These are phyloP conservation scores for Neocatenulostroma microsporum DNA, from an alignment of 2,329 filamentous ascomycete species.

Conservation along the genomic window DNA sequence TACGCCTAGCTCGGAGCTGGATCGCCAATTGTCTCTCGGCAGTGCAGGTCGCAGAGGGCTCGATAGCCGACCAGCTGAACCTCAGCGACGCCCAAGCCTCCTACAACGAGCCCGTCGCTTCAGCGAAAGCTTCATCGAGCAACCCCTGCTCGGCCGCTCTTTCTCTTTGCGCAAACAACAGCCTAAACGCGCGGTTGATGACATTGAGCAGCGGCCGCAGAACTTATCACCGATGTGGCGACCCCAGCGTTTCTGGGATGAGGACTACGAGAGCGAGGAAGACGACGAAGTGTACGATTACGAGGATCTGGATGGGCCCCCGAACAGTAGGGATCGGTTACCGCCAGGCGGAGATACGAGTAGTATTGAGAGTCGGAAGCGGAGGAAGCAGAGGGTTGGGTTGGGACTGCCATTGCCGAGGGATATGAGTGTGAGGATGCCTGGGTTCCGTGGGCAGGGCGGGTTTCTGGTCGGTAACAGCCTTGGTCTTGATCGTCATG, in stretches of 20 bases:
- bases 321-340: constrained; percentile 22
- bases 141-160: constrained; percentile 31
- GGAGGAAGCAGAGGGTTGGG: constrained; percentile 8
- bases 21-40: no score
- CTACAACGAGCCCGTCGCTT: constrained; percentile 39
- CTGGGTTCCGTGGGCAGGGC: constrained; percentile 34
- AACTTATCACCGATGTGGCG: constrained; percentile 56
- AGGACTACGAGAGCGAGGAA: constrained; percentile 37
- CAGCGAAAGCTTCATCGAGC: constrained; percentile 36
- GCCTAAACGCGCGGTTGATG: constrained; percentile 15
- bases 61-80: constrained; percentile 8
- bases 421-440: constrained; percentile 27
- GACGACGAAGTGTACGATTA: constrained; percentile 22
- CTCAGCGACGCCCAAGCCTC: constrained; percentile 33
- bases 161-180: constrained; percentile 12
- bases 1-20: constrained; percentile 42
- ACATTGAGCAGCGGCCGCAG: constrained; percentile 17
- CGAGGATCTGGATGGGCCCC: constrained; percentile 13
- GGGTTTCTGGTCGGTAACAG: constrained; percentile 49
- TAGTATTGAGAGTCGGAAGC: constrained; percentile 24
- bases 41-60: no score
- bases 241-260: constrained; percentile 57
- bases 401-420: constrained; percentile 25
- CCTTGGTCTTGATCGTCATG: constrained; percentile 46
- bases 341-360: constrained; percentile 42